A percentile compares a stretch with the other conserved stretches of the same genome.
phyloP scores from a whole-genome alignment of 2,329 filamentous ascomycete species.

The Penicillium sp. region DNA sequence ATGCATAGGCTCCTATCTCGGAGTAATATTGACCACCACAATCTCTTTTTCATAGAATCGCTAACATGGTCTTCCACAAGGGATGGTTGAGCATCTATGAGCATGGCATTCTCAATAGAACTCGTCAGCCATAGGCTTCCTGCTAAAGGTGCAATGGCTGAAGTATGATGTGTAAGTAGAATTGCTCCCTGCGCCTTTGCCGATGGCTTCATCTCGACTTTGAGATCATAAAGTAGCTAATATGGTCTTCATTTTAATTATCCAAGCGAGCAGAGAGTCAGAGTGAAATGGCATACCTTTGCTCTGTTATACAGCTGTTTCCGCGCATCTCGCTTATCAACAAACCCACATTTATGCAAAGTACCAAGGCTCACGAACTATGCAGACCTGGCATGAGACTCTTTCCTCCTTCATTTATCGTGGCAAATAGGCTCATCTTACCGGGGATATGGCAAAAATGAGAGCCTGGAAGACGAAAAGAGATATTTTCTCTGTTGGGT shows the following conservation, averaged over 20 bases:
- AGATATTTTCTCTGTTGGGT: constrained; percentile 20
- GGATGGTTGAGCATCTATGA: constrained; percentile 48
- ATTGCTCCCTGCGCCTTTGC: constrained; percentile 33
- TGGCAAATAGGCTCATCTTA: constrained; percentile 24
- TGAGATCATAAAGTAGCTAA: constrained; percentile 33
- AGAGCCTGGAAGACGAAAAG: constrained; percentile 34
- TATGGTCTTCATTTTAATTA: background rate
- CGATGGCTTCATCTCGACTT: constrained; percentile 24
- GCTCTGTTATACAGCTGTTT: constrained; percentile 48
- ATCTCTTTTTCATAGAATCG: constrained; percentile 46
- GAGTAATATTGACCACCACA: constrained; percentile 59
- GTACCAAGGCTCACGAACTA: constrained; percentile 50
- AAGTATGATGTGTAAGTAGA: constrained; percentile 42
- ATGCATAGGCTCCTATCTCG: constrained; percentile 54
- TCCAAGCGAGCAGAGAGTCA: background rate
- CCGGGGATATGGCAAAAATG: constrained; percentile 32
- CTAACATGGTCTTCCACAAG: constrained; percentile 31
- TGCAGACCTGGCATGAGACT: background rate
- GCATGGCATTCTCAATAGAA: constrained; percentile 53
- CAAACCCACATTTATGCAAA: constrained; percentile 43
- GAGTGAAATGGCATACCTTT: constrained; percentile 32
- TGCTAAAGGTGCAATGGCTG: constrained; percentile 29
- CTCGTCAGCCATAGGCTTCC: constrained; percentile 48
- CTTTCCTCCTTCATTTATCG: background rate
- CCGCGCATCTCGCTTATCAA: constrained; percentile 46